Evolutionary conservation across 257 asterid genomes (phyloP), one percentile per base, ranked within the genome.

Genomic region (Nicotiana noctiflora): DNA sequence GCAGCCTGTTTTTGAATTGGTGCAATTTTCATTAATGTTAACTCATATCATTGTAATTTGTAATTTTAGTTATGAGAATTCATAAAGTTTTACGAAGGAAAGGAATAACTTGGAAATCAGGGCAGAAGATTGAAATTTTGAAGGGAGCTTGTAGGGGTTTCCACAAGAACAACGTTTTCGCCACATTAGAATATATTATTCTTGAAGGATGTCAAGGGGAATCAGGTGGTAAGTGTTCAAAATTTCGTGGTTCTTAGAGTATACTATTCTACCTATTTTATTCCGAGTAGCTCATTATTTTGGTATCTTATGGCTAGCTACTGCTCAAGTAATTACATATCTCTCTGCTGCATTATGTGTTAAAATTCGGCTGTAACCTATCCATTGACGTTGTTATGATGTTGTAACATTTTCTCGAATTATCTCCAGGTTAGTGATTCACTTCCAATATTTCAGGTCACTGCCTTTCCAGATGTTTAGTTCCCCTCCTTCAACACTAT

Each of bases 81-180:
- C 96, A 92, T 49, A 85, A 84, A 84, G 78, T 49, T 79, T 83
- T 93, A 64, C n/a, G 60, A 76, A 87, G 93, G 85, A 91, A 83
- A 83, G 97, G 89, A 62, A 68, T 6, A 27, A 7, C 34, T 17
- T 92, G 98, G 98, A 29, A 60, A 81, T 85, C 97, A 40, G 98
- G 97, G 29, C 91, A 91, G 85, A 87, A 84, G 62, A 84, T 93
- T 51, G 92, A 91, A 85, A 83, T 92, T 80, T 72, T 90, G 14
- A 92, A 84, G 83, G 98, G 98, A 78, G 98, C 98, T 44, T 93
- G 86, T 56, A 8, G 87, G 2, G 96, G 96, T 53, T 82, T 78
- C 75, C 91, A 88, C 55, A 88, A 78, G 3, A 32, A 44, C 62
- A 84, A 91, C 62, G 82, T 83, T 34, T 93, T 46, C 83, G 97